Conservation (phyloP, 1,284 basidiomycete species). For the Tausonia pullulans region DNA sequence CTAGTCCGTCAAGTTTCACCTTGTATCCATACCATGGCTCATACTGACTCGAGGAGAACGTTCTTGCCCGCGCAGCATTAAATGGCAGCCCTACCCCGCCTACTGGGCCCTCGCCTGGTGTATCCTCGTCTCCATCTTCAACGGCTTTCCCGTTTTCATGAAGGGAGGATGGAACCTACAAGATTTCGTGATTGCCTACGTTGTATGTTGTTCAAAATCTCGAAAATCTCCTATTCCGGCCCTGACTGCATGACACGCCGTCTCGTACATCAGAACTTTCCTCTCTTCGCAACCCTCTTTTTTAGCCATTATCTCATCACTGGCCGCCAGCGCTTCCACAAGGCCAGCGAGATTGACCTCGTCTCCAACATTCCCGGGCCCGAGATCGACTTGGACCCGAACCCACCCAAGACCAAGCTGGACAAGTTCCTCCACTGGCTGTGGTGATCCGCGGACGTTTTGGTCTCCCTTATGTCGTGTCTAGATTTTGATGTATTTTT, state of each 20-base stretch:
- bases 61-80: constrained; percentile 22
- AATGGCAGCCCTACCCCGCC: constrained; percentile 38
- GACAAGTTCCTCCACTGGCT: constrained; percentile 8
- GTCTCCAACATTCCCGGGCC: constrained; percentile 44
- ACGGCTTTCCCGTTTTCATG: constrained; percentile 46
- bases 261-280: no score
- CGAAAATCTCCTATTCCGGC: no score
- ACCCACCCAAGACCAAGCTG: constrained; percentile 9
- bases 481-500: no score
- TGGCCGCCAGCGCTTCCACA: constrained; percentile 42
- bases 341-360: constrained; percentile 64
- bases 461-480: no score
- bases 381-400: constrained; percentile 13
- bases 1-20: not conserved
- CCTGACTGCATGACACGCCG: no score
- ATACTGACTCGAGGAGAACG: constrained; percentile 2
- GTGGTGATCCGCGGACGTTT: no score
- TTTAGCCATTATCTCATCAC: constrained; percentile 50
- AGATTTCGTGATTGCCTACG: constrained; percentile 36
- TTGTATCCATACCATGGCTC: not conserved
- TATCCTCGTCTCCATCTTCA: constrained; percentile 26
- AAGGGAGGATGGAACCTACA: not conserved
- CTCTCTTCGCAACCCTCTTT: constrained; percentile 59
- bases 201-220: no score
- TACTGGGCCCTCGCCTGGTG: constrained; percentile 32